A percentile compares a stretch with the other conserved stretches of the same genome.
phyloP scores from a whole-genome alignment of 225 moss, liverwort and hornwort genomes.

The Pseudisothecium myosuroides region DNA sequence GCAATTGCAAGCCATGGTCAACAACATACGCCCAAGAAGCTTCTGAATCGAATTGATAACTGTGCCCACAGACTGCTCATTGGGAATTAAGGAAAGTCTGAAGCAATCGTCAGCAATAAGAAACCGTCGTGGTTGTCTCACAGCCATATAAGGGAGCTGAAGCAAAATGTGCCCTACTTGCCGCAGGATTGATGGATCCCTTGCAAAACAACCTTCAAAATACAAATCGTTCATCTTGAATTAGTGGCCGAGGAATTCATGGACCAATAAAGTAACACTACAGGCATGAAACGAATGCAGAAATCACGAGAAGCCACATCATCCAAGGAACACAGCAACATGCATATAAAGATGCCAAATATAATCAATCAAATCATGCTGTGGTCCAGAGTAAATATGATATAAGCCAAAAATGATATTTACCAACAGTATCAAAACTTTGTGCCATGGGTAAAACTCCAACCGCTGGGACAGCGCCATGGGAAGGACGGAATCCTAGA shows the following conservation, averaged over 20 bases:
- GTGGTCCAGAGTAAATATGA: neutral
- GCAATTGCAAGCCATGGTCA: neutral
- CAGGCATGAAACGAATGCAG: neutral
- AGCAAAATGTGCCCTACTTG: slow-evolving; percentile 94
- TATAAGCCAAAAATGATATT: neutral
- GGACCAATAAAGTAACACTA: neutral
- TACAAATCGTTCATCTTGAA: neutral
- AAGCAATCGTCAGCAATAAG: slow-evolving; percentile 92
- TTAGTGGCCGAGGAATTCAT: neutral
- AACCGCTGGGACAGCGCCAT: slow-evolving; percentile 69
- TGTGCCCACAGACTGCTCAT: slow-evolving; percentile 46
- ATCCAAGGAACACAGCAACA: too few species aligned
- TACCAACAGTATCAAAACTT: slow-evolving; percentile 97
- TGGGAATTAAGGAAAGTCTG: slow-evolving; percentile 49
- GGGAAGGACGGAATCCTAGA: slow-evolving; percentile 91
- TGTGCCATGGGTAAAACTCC: slow-evolving; percentile 83
- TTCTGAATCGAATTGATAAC: slow-evolving; percentile 73
- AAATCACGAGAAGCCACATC: neutral
- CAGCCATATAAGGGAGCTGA: slow-evolving; percentile 72
- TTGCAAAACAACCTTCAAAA: slow-evolving; percentile 83
- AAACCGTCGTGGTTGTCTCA: slow-evolving; percentile 74
- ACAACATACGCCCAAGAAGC: slow-evolving; percentile 79
- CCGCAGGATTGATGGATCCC: slow-evolving; percentile 68
- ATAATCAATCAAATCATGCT: neutral
- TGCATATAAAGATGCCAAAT: neutral